These are phyloP conservation scores for Pyrus bretschneideri DNA, from an alignment of 306 rosid species.

Conservation along the genomic window DNA sequence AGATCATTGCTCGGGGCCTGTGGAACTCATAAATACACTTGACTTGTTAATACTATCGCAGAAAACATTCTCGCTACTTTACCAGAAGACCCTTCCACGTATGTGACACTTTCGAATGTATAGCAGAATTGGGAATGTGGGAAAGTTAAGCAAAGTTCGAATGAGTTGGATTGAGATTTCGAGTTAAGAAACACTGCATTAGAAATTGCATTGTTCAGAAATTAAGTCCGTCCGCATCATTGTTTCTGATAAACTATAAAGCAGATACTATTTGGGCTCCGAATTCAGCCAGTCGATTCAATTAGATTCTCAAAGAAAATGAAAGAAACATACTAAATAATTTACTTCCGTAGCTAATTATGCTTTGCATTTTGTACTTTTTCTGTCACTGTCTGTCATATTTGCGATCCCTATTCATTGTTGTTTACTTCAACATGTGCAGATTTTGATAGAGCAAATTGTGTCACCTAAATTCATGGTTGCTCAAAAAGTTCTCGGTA, in stretches of 20 bases:
- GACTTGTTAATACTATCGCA: slow-evolving; percentile 51
- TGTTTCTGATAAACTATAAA: background rate
- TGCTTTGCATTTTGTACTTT: background rate
- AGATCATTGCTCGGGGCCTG: slow-evolving; percentile 70
- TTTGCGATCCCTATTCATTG: background rate
- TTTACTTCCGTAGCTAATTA: background rate
- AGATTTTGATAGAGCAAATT: background rate
- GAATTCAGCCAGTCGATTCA: background rate
- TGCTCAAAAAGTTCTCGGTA: background rate
- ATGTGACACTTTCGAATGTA: slow-evolving; percentile 65
- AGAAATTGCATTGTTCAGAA: slow-evolving; percentile 13
- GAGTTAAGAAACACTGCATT: slow-evolving; percentile 34
- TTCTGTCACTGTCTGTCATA: background rate
- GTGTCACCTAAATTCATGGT: background rate
- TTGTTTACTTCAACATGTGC: background rate
- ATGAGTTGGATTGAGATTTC: slow-evolving; percentile 84
- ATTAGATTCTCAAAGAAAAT: background rate
- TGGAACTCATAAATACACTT: slow-evolving; percentile 48
- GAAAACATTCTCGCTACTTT: slow-evolving; percentile 46
- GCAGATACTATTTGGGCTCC: background rate
- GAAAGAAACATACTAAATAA: background rate
- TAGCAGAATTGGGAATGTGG: slow-evolving; percentile 84
- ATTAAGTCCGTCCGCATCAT: background rate
- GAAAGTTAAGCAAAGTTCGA: slow-evolving; percentile 54
- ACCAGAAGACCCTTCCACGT: slow-evolving; percentile 62